Conservation (phyloP, 805 yeast species). For the Nakazawaea ishiwadae region DNA sequence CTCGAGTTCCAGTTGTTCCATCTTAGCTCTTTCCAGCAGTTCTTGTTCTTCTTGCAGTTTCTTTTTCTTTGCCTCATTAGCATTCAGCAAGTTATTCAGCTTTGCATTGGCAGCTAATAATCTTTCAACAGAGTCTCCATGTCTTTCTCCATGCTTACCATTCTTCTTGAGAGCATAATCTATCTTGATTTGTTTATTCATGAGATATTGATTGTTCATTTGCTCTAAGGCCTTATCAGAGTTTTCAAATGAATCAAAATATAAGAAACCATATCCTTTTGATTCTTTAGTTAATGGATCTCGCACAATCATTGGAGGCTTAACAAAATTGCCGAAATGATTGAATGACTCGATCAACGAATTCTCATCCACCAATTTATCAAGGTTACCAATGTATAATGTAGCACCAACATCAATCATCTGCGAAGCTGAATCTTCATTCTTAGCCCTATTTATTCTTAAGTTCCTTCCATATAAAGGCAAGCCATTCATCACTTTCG, state of each 20-base stretch:
- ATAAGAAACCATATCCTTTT: constrained; percentile 63
- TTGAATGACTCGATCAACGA: constrained; percentile 53
- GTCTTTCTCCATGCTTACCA: constrained; percentile 45
- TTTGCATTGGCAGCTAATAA: constrained; percentile 61
- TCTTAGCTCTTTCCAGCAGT: neutral
- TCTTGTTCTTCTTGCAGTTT: neutral
- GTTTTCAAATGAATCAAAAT: constrained; percentile 57
- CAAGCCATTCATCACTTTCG: constrained; percentile 54
- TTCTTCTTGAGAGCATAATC: constrained; percentile 71
- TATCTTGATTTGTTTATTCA: constrained; percentile 58
- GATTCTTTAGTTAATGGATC: constrained; percentile 43
- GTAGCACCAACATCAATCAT: constrained; percentile 41
- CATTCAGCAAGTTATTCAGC: constrained; percentile 26
- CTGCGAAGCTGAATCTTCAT: constrained; percentile 17
- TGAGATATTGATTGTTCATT: constrained; percentile 63
- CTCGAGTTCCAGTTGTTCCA: neutral
- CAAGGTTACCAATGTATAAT: constrained; percentile 55
- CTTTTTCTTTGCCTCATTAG: neutral
- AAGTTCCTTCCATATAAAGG: constrained; percentile 57
- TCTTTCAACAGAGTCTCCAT: constrained; percentile 81
- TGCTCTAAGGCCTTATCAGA: constrained; percentile 69
- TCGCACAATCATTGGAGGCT: constrained; percentile 45
- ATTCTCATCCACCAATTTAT: constrained; percentile 58
- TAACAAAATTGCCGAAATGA: constrained; percentile 60
- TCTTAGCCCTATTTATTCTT: constrained; percentile 49